These are phyloP conservation scores for Cytospora chrysosperma DNA, from an alignment of 2,329 filamentous ascomycete genomes.

Conservation along the genomic window DNA sequence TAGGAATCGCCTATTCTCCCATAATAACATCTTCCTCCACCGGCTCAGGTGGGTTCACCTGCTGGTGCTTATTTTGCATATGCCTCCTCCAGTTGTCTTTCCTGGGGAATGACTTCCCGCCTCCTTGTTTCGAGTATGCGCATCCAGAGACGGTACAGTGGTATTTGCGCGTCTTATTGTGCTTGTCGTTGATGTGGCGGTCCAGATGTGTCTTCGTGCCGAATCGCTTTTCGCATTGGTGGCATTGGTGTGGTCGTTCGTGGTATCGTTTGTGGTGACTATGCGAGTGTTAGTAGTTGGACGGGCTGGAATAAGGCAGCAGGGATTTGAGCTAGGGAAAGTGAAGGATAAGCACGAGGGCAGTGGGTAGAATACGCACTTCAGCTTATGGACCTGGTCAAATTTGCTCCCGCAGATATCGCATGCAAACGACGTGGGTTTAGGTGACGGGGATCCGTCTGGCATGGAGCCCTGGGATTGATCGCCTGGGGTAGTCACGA, in stretches of 20 bases:
- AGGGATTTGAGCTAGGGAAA: not conserved
- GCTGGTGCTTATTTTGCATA: constrained; percentile 58
- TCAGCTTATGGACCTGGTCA: constrained; percentile 60
- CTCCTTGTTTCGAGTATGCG: constrained; percentile 53
- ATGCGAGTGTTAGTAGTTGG: constrained; percentile 25
- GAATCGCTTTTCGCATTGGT: constrained; percentile 54
- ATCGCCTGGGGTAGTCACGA: constrained; percentile 15
- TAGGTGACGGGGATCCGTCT: constrained; percentile 31
- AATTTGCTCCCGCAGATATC: constrained; percentile 48
- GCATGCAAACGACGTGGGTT: constrained; percentile 35
- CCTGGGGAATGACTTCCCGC: constrained; percentile 56
- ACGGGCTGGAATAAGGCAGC: not conserved
- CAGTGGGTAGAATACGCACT: constrained; percentile 41
- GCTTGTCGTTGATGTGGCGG: constrained; percentile 61
- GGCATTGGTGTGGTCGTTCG: constrained; percentile 51
- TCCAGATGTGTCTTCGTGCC: constrained; percentile 63
- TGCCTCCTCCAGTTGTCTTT: constrained; percentile 65
- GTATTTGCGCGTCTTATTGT: constrained; percentile 59
- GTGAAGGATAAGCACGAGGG: not conserved
- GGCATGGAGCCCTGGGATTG: constrained; percentile 20
- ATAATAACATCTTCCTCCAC: constrained; percentile 40
- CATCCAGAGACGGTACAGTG: constrained; percentile 56
- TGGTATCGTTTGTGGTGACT: constrained; percentile 62
- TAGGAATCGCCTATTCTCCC: not conserved
- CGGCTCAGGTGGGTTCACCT: constrained; percentile 45